phyloP scores from a whole-genome alignment of 495 filamentous ascomycete genomes.

The Lasiosphaeria ovina region DNA sequence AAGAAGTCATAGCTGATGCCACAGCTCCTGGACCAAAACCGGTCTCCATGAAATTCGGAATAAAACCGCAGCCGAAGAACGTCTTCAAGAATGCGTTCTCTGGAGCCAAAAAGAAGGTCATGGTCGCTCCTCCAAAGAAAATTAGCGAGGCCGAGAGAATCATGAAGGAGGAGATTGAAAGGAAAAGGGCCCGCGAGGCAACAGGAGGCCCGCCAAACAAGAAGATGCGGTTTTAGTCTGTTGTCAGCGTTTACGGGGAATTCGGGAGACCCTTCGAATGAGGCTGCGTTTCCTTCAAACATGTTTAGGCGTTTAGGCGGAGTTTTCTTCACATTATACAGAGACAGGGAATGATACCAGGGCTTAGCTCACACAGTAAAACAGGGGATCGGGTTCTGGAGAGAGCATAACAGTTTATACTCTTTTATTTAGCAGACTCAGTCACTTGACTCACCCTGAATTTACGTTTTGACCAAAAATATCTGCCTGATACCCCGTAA shows the following conservation, averaged over 20 bases:
- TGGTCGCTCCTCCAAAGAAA: constrained; percentile 62
- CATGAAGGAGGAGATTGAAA: constrained; percentile 82
- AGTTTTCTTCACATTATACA: neutral
- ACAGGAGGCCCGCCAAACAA: constrained; percentile 38
- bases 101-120: constrained; percentile 57
- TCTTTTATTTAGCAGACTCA: neutral
- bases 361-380: neutral
- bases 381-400: neutral
- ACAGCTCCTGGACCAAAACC: constrained; percentile 26
- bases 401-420: neutral
- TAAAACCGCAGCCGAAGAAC: constrained; percentile 68
- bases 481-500: too few relatives aligned
- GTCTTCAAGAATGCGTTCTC: constrained; percentile 74
- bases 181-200: constrained; percentile 57
- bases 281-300: neutral
- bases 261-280: too few relatives aligned
- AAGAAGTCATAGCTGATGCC: neutral
- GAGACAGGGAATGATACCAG: neutral
- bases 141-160: constrained; percentile 89
- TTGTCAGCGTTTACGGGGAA: neutral
- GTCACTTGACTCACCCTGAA: too few relatives aligned
- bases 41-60: constrained; percentile 58
- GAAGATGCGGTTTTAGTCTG: constrained; percentile 35
- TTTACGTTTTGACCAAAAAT: too few relatives aligned
- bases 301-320: constrained; percentile 7